A percentile compares a stretch with the other conserved stretches of the same genome.
phyloP scores from a whole-genome alignment of 1,284 basidiomycete genomes.

The Pseudozyma thailandica region DNA sequence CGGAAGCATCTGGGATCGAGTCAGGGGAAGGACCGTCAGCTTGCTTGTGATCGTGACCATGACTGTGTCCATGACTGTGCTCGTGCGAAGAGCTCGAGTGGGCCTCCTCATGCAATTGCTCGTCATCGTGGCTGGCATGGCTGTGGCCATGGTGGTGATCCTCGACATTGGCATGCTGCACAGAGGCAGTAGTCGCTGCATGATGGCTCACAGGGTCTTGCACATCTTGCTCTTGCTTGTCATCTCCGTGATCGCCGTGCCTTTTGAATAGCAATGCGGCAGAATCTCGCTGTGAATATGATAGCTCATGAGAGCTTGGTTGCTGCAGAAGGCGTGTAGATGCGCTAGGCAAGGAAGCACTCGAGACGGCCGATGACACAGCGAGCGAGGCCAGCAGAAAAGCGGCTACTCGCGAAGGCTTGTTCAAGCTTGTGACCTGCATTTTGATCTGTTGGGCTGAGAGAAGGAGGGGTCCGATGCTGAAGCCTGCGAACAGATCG shows the following conservation, averaged over 20 bases:
- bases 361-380: conserved; percentile 1
- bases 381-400: conserved; percentile 11
- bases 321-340: conserved; percentile 6
- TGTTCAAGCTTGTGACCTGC: conserved; percentile 5
- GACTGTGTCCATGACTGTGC: background rate
- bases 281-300: background rate
- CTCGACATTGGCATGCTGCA: background rate
- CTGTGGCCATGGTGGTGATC: conserved; percentile 8
- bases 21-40: conserved; percentile 17
- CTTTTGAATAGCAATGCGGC: conserved; percentile 4
- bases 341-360: conserved; percentile 8
- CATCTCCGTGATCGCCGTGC: conserved; percentile 39
- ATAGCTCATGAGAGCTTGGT: conserved; percentile 5
- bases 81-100: background rate
- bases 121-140: conserved; percentile 1
- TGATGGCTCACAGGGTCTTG: conserved; percentile 3
- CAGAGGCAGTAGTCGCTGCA: background rate
- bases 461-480: background rate
- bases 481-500: background rate
- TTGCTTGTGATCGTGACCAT: conserved; percentile 3
- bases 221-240: conserved; percentile 19
- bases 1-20: conserved; percentile 13
- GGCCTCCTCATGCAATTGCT: background rate
- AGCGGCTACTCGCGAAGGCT: background rate
- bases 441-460: conserved; percentile 1